Conservation (phyloP, 148 eudicot genomes). For the Camellia sinensis region DNA sequence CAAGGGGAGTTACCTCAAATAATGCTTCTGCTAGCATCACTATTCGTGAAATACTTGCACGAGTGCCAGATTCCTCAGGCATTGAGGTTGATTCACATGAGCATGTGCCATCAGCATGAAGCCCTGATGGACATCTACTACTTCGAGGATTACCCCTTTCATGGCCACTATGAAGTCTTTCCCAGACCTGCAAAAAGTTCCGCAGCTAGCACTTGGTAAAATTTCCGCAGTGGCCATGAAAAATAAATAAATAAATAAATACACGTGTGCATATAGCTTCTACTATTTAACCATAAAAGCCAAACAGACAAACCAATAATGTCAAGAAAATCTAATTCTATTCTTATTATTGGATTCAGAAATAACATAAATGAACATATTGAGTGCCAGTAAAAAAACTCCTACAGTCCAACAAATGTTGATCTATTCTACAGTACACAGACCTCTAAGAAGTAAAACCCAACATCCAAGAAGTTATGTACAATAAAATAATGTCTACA, state of each 20-base stretch:
- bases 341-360: not conserved
- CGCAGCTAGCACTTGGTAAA: not conserved
- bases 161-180: constrained; percentile 26
- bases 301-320: constrained; percentile 10
- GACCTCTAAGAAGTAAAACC: not conserved
- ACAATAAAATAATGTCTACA: not conserved
- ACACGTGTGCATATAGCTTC: not conserved
- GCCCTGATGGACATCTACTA: constrained; percentile 36
- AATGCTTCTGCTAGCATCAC: constrained; percentile 54
- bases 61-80: constrained; percentile 34
- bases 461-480: not conserved
- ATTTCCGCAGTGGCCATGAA: not conserved
- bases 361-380: not conserved
- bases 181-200: constrained; percentile 32
- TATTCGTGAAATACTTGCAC: constrained; percentile 48
- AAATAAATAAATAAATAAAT: too few relatives aligned
- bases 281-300: not conserved
- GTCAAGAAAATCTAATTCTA: not conserved
- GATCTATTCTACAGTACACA: not conserved
- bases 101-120: constrained; percentile 41
- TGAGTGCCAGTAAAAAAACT: not conserved
- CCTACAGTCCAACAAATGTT: not conserved
- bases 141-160: constrained; percentile 22
- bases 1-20: constrained; percentile 40
- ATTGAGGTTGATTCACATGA: constrained; percentile 34